Base-by-base conservation (phyloP, 1,284 basidiomycete species). In the Singerocomus rubriflavus region DNA sequence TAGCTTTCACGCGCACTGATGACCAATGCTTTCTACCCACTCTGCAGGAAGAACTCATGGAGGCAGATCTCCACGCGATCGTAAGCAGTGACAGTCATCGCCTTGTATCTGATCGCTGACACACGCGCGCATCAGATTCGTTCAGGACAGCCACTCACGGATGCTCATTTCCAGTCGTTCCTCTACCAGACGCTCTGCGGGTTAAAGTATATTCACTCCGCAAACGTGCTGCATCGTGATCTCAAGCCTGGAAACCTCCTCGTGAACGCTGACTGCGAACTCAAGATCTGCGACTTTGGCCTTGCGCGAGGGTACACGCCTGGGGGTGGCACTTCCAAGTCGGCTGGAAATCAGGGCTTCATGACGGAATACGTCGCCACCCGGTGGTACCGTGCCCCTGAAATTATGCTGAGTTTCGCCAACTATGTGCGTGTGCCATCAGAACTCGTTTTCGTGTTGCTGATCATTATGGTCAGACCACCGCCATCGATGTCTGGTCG, bases 281-380 rank as follows among this genome's bases (percentile, higher is more conserved):
- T 95, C 64, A 95, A 94, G 77, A 99, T 99, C 59, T 99, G 97
- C 67, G 97, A 99, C 72, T 99, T 99, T 69, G 97, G 97, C 41
- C 81, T 99, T 37, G 96, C 97, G 3, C 79, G 97, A 63, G 97
- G 96, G 1, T 98, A 98, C 71, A 93, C 81, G 13, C 85, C 94
- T 47, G 91, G 87, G 4, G 81, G 82, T 45, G 78, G 85, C 47
- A 78, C 84, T 50, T 80, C 80, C 40, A 81, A 78, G 59, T 76
- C 78, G 0, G 81, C 82, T 12, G 88, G 86, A 33, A 92, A 92
- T 62, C 93, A 94, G 60, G 94, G 95, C 1, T 98, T 99, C 74
- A 99, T 99, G 97, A 99, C 97, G 0, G 97, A 99, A 72, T 97
- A 94, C 69, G 93, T 97, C 30, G 93, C 93, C n/a, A 98, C 94